These are phyloP conservation scores for Talaromyces pinophilus DNA, from an alignment of 2,329 filamentous ascomycete genomes.

Conservation along the genomic window DNA sequence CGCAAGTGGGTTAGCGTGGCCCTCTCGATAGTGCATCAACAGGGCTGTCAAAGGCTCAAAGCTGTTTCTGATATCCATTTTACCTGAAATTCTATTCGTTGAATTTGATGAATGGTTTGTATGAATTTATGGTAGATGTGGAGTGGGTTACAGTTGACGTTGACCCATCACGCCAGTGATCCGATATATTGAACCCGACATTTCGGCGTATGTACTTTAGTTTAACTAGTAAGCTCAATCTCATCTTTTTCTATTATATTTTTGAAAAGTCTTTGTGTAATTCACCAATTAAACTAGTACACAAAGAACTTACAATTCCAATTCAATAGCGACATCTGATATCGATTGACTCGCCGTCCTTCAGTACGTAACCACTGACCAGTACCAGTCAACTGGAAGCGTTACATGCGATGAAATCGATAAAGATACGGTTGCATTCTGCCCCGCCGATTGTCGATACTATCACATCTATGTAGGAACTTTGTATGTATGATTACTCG, in stretches of 20 bases:
- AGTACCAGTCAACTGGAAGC: background rate
- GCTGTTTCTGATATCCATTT: background rate
- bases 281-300: background rate
- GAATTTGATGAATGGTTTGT: no score
- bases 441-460: background rate
- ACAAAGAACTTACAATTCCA: background rate
- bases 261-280: background rate
- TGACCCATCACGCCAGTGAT: background rate
- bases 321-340: background rate
- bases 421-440: constrained; percentile 18
- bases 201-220: background rate
- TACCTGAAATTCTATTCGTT: background rate
- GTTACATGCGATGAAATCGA: constrained; percentile 12
- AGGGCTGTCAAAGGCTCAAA: background rate
- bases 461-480: background rate
- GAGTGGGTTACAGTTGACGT: constrained; percentile 3
- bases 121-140: background rate
- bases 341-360: background rate
- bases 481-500: background rate
- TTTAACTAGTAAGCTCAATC: background rate
- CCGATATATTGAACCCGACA: background rate
- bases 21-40: background rate
- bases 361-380: background rate
- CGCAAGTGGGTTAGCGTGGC: constrained; percentile 4
- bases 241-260: background rate